phyloP scores from a whole-genome alignment of 2,329 filamentous ascomycete species.

The Fusarium domesticum region DNA sequence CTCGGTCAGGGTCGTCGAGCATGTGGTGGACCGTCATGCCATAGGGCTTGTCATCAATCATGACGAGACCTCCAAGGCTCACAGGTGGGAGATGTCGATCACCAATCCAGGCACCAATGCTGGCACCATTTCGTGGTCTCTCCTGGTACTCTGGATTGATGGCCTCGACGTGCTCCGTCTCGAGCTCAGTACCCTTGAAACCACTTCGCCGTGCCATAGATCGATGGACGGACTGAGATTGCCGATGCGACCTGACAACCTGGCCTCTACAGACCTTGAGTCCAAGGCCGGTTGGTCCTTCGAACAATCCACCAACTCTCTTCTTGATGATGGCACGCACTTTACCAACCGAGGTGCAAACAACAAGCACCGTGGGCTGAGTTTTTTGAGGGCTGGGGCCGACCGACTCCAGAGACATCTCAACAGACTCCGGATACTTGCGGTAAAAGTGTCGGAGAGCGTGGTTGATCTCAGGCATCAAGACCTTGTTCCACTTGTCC shows the following conservation, averaged over 20 bases:
- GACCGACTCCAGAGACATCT: conserved; percentile 73
- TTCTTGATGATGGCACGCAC: conserved; percentile 69
- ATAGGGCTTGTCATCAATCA: conserved; percentile 80
- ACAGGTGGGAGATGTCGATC: conserved; percentile 85
- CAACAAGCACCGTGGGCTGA: conserved; percentile 70
- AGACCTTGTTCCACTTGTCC: conserved; percentile 66
- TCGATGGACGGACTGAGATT: conserved; percentile 30
- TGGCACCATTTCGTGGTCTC: conserved; percentile 78
- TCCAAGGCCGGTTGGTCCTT: conserved; percentile 58
- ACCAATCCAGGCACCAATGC: conserved; percentile 86
- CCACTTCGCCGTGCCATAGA: conserved; percentile 35
- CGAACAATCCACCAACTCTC: conserved; percentile 63
- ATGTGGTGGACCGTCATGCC: conserved; percentile 98
- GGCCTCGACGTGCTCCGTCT: conserved; percentile 40
- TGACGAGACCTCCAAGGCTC: conserved; percentile 82
- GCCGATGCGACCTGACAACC: conserved; percentile 58
- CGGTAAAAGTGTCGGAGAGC: conserved; percentile 68
- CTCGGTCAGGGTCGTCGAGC: conserved; percentile 67
- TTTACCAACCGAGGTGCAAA: conserved; percentile 71
- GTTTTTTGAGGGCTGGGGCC: conserved; percentile 65
- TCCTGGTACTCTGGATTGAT: conserved; percentile 76
- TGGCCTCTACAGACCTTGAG: conserved; percentile 71
- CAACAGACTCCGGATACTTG: conserved; percentile 72
- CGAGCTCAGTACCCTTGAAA: conserved; percentile 35
- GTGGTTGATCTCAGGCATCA: conserved; percentile 72